Conservation (phyloP, 2,329 filamentous ascomycete genomes). For the Fusarium chuoi region DNA sequence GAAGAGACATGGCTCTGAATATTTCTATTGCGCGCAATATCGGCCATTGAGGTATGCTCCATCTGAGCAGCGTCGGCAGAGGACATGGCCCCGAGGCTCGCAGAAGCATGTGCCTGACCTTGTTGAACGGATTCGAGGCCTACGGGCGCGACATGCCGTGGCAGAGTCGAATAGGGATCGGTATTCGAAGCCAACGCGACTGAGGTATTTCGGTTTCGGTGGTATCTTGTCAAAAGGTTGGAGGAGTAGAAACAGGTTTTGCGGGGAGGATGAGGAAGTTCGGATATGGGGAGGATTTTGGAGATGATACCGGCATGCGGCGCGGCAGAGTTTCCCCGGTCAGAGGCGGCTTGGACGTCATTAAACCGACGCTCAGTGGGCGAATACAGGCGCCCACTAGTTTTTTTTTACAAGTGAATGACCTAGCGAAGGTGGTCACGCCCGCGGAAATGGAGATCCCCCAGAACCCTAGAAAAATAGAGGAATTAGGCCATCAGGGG, state of each 20-base stretch:
- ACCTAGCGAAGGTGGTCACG: slow-evolving; percentile 36
- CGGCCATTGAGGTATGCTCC: slow-evolving; percentile 69
- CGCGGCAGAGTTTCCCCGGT: slow-evolving; percentile 45
- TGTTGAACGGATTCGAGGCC: slow-evolving; percentile 22
- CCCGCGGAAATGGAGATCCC: slow-evolving; percentile 13
- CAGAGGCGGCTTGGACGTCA: slow-evolving; percentile 44
- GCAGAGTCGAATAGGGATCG: slow-evolving; percentile 1
- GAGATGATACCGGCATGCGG: slow-evolving; percentile 30
- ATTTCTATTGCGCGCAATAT: slow-evolving; percentile 54
- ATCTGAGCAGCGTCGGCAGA: slow-evolving; percentile 63
- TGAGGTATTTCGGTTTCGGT: neutral
- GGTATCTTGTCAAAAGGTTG: neutral
- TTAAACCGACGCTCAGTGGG: slow-evolving; percentile 40
- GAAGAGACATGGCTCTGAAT: slow-evolving; percentile 44
- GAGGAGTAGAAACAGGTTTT: slow-evolving; percentile 15
- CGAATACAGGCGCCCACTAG: slow-evolving; percentile 22
- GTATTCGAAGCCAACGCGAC: slow-evolving; percentile 14
- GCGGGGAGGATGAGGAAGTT: slow-evolving; percentile 18
- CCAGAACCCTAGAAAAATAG: slow-evolving; percentile 26
- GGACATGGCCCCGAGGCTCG: slow-evolving; percentile 59
- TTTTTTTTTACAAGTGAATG: slow-evolving; percentile 4
- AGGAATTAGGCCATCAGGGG: slow-evolving; percentile 11
- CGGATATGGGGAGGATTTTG: slow-evolving; percentile 35
- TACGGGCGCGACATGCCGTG: slow-evolving; percentile 43
- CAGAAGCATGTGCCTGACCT: slow-evolving; percentile 41